Evolutionary conservation across 225 moss, liverwort and hornwort genomes (phyloP).

Genomic region (Pseudoscleropodium purum): DNA sequence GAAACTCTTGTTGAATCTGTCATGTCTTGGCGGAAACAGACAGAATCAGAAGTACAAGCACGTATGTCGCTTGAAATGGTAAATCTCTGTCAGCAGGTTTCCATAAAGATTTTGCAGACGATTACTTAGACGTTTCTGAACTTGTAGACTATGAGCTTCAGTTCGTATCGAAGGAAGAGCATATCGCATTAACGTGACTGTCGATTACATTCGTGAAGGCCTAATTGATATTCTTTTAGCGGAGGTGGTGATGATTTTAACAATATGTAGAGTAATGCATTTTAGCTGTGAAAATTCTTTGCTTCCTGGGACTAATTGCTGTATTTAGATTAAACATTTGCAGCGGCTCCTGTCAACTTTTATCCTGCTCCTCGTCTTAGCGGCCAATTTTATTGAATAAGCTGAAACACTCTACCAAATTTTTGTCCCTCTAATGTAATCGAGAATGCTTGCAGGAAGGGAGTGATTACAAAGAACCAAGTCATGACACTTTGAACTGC

Average conservation of each 20-base stretch:
- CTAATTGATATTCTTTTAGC: not conserved
- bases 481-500: constrained; percentile 30
- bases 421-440: not conserved
- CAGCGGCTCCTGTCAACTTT: not conserved
- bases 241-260: not conserved
- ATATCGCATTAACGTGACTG: not conserved
- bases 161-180: not conserved
- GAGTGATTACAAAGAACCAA: constrained; percentile 51
- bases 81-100: not conserved
- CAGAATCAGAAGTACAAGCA: constrained; percentile 72
- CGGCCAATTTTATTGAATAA: not conserved
- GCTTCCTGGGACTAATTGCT: not conserved
- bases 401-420: not conserved
- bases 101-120: not conserved
- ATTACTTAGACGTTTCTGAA: not conserved
- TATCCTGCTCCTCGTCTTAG: not conserved
- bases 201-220: not conserved
- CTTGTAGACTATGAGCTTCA: not conserved
- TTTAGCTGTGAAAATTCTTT: not conserved
- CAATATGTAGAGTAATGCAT: not conserved
- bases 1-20: constrained; percentile 71
- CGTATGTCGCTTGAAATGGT: constrained; percentile 85
- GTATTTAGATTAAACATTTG: not conserved
- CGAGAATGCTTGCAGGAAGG: constrained; percentile 51
- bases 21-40: constrained; percentile 85